phyloP scores from a whole-genome alignment of 805 yeast genomes.

The Maudiozyma saulgeensis region DNA sequence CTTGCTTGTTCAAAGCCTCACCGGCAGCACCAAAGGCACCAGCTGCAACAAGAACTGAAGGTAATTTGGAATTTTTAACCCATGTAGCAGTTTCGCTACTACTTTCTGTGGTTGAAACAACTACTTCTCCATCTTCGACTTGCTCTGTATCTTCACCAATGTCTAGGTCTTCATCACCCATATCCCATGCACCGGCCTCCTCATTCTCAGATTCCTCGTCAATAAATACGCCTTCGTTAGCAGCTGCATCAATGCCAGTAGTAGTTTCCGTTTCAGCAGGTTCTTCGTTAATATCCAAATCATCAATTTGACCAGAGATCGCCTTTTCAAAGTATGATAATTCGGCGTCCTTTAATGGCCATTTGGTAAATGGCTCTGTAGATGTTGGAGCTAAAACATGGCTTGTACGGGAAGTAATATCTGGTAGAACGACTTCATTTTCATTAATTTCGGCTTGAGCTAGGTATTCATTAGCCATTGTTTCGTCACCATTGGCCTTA shows the following conservation, averaged over 20 bases:
- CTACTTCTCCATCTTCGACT: slow-evolving; percentile 33
- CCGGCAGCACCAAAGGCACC: slow-evolving; percentile 97
- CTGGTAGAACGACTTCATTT: slow-evolving; percentile 58
- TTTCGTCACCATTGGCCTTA: slow-evolving; percentile 71
- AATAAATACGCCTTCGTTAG: slow-evolving; percentile 29
- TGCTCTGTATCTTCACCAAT: slow-evolving; percentile 46
- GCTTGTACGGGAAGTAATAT: slow-evolving; percentile 20
- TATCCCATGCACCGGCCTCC: slow-evolving; percentile 71
- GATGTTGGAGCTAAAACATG: slow-evolving; percentile 40
- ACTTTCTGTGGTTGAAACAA: slow-evolving; percentile 24
- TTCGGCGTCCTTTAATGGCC: slow-evolving; percentile 75
- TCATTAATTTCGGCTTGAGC: slow-evolving; percentile 59
- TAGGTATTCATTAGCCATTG: slow-evolving; percentile 62
- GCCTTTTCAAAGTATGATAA: slow-evolving; percentile 82
- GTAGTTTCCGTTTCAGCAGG: slow-evolving; percentile 38
- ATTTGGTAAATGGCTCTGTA: slow-evolving; percentile 39
- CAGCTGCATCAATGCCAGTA: slow-evolving; percentile 46
- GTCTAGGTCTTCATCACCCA: slow-evolving; percentile 71
- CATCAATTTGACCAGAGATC: slow-evolving; percentile 65
- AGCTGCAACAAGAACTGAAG: slow-evolving; percentile 90
- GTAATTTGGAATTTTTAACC: slow-evolving; percentile 80
- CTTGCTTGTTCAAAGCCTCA: slow-evolving; percentile 79
- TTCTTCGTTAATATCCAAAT: slow-evolving; percentile 40
- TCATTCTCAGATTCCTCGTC: slow-evolving; percentile 41
- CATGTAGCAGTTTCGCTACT: slow-evolving; percentile 63